phyloP scores from a whole-genome alignment of 345 rosid genomes.

The Isatis tinctoria region DNA sequence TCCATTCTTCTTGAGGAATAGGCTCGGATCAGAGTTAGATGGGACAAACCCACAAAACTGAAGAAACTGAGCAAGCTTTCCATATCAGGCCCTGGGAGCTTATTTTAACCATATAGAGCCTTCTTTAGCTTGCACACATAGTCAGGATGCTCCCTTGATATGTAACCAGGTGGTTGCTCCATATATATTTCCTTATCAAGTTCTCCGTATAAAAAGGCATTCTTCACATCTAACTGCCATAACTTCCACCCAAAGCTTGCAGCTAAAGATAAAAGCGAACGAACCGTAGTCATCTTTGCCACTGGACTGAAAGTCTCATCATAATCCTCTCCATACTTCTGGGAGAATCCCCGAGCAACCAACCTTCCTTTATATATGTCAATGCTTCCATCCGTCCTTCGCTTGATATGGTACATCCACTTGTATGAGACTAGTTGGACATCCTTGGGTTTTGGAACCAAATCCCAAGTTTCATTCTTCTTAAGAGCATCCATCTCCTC shows the following conservation, averaged over 20 bases:
- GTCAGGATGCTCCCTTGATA: neutral
- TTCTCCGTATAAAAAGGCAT: too few species aligned
- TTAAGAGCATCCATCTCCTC: too few species aligned
- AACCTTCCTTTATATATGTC: neutral
- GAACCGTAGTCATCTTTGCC: too few species aligned
- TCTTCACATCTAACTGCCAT: too few species aligned
- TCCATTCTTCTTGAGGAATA: conserved; percentile 4
- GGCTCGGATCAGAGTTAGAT: neutral
- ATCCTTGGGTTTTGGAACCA: too few species aligned
- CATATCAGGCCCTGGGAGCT: conserved; percentile 4
- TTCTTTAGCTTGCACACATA: conserved; percentile 11
- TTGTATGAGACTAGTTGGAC: neutral
- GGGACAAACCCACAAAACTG: neutral
- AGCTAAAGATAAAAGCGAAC: too few species aligned
- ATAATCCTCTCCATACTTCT: too few species aligned
- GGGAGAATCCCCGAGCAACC: neutral
- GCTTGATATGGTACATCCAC: neutral
- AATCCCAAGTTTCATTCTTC: too few species aligned
- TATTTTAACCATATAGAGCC: neutral
- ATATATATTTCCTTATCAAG: conserved; percentile 3
- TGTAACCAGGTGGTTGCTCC: neutral
- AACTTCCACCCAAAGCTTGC: too few species aligned
- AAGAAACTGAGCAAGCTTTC: conserved; percentile 9
- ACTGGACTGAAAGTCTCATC: too few species aligned
- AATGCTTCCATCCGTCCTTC: neutral